phyloP scores from a whole-genome alignment of 371 early-diverging fungal genomes.

The Gilbertella persicaria region DNA sequence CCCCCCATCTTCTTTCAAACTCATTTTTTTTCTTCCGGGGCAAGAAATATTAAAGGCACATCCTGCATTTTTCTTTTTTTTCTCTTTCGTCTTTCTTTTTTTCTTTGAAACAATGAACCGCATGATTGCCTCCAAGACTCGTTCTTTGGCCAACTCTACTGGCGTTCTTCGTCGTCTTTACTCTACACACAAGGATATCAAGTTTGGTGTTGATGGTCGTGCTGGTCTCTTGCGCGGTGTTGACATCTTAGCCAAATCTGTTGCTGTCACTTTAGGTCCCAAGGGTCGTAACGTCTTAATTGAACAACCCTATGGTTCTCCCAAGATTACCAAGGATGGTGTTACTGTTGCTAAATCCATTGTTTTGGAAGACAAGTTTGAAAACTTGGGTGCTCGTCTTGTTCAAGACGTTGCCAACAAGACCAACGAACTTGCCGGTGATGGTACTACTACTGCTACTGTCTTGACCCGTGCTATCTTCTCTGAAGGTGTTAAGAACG shows the following conservation, averaged over 20 bases:
- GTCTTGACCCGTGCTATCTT: constrained; percentile 98
- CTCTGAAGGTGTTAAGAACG: constrained; percentile 97
- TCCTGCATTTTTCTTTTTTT: constrained; percentile 2
- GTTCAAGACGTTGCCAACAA: constrained; percentile 99
- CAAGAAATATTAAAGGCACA: neutral
- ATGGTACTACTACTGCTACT: constrained; percentile 99
- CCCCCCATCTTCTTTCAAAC: no score
- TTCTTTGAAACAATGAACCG: constrained; percentile 33
- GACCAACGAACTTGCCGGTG: constrained; percentile 98
- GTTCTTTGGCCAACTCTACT: constrained; percentile 24
- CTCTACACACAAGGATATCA: constrained; percentile 93
- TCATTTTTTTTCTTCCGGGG: neutral
- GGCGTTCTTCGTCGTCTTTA: constrained; percentile 67
- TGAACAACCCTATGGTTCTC: constrained; percentile 95
- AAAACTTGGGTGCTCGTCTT: constrained; percentile 96
- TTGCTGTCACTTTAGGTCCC: constrained; percentile 97
- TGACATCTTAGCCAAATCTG: constrained; percentile 94
- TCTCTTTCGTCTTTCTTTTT: neutral
- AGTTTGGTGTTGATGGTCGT: constrained; percentile 95
- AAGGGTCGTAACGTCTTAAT: constrained; percentile 98
- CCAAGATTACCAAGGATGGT: constrained; percentile 99
- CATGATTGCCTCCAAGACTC: constrained; percentile 35
- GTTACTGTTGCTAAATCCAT: constrained; percentile 98
- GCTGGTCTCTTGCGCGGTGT: constrained; percentile 92
- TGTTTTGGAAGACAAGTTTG: constrained; percentile 93